Evolutionary conservation across 179 eudicot species (phyloP), one percentile per base, ranked within the genome.

Genomic region (Silene vulgaris): DNA sequence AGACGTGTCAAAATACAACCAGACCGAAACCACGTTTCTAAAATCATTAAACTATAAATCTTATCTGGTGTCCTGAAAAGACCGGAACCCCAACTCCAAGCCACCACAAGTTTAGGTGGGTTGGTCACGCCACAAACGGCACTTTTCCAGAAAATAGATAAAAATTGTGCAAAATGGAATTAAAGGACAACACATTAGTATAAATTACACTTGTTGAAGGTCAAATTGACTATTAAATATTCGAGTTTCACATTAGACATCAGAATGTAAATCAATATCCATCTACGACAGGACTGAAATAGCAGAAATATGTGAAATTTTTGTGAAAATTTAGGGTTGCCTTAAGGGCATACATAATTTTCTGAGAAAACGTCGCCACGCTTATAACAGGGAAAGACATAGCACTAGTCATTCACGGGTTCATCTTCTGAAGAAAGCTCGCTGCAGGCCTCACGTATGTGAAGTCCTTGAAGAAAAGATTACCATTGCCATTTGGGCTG

Each of bases 381-480:
- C 60, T 4, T n/a, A 56, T 56, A 56, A 56, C 7, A 77, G 45
- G 59, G 40, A 32, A 45, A 17, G 17, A 62, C 54, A 60, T 45
- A 71, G 63, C 79, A 65, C 20, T 57, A 59, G 72, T 76, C 83
- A 19, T 70, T 80, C 60, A 85, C 40, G 68, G 86, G 84, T 77
- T 83, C 73, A 60, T 76, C 79, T 61, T 80, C 71, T 83, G 79
- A 37, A 83, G 84, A 59, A 85, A 83, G 69, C 84, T 83, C 1
- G 72, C 74, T 1, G 78, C 78, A 29, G 97, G 94, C 83, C 83
- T 87, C 65, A 89, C 96, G 62, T 90, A 92, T 17, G 83, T 85
- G 67, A 92, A 92, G 71, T 90, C 92, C 74, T 86, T 85, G 80
- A 92, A 92, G 68, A 82, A 76, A 87, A 83, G 83, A 72, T 85